phyloP scores from a whole-genome alignment of 257 asterid genomes.

The Scutellaria barbata region DNA sequence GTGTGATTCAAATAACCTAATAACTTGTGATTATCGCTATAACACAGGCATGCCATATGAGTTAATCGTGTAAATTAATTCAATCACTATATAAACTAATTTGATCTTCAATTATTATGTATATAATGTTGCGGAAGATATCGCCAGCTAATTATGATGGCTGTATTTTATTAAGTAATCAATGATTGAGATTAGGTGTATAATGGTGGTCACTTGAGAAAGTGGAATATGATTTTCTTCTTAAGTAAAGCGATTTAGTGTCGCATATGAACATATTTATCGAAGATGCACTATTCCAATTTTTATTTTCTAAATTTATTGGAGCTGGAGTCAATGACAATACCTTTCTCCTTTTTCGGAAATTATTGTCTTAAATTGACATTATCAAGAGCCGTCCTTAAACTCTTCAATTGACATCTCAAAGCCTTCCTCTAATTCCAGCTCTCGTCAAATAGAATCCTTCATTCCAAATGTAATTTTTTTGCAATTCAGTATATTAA shows the following conservation, averaged over 20 bases:
- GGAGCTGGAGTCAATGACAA: too few species aligned
- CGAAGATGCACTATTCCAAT: not conserved
- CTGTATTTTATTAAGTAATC: not conserved
- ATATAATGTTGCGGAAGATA: not conserved
- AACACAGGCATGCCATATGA: not conserved
- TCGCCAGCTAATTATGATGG: not conserved
- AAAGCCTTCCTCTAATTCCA: too few species aligned
- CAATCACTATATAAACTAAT: not conserved
- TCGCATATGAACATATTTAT: not conserved
- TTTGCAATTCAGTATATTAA: too few species aligned
- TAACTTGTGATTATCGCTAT: not conserved
- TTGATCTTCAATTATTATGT: not conserved
- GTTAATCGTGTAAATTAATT: not conserved
- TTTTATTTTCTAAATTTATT: too few species aligned
- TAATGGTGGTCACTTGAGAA: slow-evolving; percentile 1
- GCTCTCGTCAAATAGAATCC: too few species aligned
- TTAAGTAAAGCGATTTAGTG: not conserved
- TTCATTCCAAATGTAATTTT: too few species aligned
- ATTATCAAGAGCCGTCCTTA: too few species aligned
- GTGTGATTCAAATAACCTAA: too few species aligned
- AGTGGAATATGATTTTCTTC: slow-evolving; percentile 1
- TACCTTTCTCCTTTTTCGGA: too few species aligned
- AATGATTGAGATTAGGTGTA: slow-evolving; percentile 15
- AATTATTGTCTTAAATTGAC: too few species aligned
- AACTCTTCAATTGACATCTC: too few species aligned